Evolutionary conservation across 108 stramenopile species (phyloP), one percentile per base, ranked within the genome.

Genomic region (Asterionellopsis glacialis): DNA sequence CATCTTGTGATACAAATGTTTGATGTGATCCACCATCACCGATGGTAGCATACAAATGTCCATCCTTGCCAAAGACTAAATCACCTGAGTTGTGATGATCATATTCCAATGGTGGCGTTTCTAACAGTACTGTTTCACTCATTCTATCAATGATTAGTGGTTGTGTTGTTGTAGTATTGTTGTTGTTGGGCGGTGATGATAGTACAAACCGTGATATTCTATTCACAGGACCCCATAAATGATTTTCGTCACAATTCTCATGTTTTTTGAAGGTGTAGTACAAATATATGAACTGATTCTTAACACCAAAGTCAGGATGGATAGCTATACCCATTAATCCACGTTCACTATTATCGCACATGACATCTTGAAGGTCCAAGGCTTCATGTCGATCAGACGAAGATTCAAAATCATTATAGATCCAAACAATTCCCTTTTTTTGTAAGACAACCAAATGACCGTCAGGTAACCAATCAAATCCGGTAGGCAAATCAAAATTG

Each of bases 11-110:
- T 1, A 23, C 52, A 54, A 15, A n/a, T 25, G 24, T 45, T 49
- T 15, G 19, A 24, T 25, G 54, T 24, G 15, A 51, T 55, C 21
- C 57, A 23, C 41, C 59, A 42, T 13, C 68, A 45, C 67, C 67
- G 41, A 66, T 48, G 4, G 61, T 63, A 2, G 63, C 59, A 42
- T 63, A 73, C 25, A 73, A 43, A 33, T 63, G 47, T 38, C 72
- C 72, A 61, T 73, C 72, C 13, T 63, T 73, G 22, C 72, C 72
- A 41, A 67, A 73, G 26, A 43, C 47, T 28, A 73, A 61, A 53
- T 67, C 56, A 48, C 65, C 66, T 10, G 39, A 59, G 23, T 73
- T 73, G 26, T 66, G 64, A 38, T 39, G 18, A 26, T 63, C 41
- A 14, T 26, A 23, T 13, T 18, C 21, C 16, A 73, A 42, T 1